Conservation (phyloP, 306 rosid species). For the Malus orientalis region DNA sequence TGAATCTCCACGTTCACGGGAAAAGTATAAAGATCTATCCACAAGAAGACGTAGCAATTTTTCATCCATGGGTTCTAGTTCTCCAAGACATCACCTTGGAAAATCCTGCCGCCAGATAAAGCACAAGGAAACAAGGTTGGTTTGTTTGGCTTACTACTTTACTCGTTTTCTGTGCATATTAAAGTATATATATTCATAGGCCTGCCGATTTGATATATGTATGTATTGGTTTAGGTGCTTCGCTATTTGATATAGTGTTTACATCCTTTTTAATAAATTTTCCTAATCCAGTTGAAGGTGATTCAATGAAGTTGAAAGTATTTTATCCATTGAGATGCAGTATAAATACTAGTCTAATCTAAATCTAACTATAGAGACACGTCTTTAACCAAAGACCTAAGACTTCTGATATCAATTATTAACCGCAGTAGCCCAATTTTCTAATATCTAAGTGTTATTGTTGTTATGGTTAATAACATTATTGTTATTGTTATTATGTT, state of each 20-base stretch:
- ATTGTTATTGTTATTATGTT: background rate
- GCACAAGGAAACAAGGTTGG: slow-evolving; percentile 54
- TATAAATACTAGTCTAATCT: background rate
- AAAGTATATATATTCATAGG: background rate
- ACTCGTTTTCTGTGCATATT: background rate
- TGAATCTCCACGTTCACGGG: slow-evolving; percentile 42
- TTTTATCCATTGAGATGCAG: background rate
- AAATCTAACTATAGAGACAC: background rate
- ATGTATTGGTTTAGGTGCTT: background rate
- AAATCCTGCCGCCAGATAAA: slow-evolving; percentile 83
- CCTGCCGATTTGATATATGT: background rate
- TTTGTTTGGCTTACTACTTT: slow-evolving; percentile 1
- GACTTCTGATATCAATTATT: background rate
- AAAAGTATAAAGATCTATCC: slow-evolving; percentile 43
- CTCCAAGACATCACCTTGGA: slow-evolving; percentile 64
- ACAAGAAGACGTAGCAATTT: slow-evolving; percentile 43
- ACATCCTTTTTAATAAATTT: background rate
- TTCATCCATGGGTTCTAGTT: slow-evolving; percentile 43
- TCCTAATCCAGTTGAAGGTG: background rate
- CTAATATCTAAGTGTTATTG: background rate
- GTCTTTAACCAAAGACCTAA: background rate
- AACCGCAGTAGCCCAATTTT: background rate
- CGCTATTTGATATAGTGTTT: background rate
- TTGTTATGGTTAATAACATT: background rate
- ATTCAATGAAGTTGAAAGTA: background rate